phyloP scores from a whole-genome alignment of 129 eudicot species.

The Chrysanthemum makinoi region DNA sequence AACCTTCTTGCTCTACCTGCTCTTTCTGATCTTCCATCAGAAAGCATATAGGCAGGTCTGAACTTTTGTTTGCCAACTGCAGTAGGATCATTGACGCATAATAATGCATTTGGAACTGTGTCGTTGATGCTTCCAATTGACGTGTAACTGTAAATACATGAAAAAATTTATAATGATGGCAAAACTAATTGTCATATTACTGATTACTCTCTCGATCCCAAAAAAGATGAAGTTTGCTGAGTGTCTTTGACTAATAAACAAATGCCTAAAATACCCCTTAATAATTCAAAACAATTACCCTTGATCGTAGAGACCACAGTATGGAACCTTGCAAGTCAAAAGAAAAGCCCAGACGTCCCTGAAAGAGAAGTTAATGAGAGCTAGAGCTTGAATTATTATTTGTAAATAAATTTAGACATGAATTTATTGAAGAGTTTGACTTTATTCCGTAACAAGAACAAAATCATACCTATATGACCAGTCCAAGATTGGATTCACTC shows the following conservation, averaged over 20 bases:
- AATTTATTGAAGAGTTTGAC: no score
- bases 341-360: slow-evolving; percentile 97
- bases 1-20: slow-evolving; percentile 80
- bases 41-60: slow-evolving; percentile 79
- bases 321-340: slow-evolving; percentile 77
- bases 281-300: slow-evolving; percentile 49
- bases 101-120: slow-evolving; percentile 81
- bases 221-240: slow-evolving; percentile 3
- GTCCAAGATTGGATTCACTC: slow-evolving; percentile 96
- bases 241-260: slow-evolving; percentile 17
- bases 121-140: slow-evolving; percentile 92
- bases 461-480: slow-evolving; percentile 86
- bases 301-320: slow-evolving; percentile 94
- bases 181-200: slow-evolving; percentile 8
- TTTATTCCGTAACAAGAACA: not conserved
- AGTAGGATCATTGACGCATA: slow-evolving; percentile 38
- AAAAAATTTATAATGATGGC: not conserved
- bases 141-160: slow-evolving; percentile 56
- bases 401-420: no score
- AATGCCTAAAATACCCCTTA: not conserved
- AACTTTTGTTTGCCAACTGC: slow-evolving; percentile 44
- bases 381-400: slow-evolving; percentile 9
- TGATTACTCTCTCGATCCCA: not conserved
- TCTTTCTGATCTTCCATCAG: slow-evolving; percentile 93
- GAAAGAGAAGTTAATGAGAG: slow-evolving; percentile 28